These are phyloP conservation scores for Stenogyne calaminthoides DNA, from an alignment of 305 asterid genomes.

Conservation along the genomic window DNA sequence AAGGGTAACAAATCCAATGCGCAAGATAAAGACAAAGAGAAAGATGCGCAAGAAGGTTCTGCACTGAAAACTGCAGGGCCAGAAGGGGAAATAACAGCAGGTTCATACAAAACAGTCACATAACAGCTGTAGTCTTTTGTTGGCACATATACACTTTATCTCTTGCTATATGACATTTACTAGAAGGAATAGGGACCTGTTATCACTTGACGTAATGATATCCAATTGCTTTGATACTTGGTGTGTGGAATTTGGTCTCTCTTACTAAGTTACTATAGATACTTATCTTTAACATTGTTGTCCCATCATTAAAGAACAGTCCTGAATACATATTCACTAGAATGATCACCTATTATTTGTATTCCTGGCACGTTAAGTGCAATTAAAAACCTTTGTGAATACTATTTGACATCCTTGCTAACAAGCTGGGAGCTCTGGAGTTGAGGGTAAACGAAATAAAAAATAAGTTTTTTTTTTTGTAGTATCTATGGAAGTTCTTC, in stretches of 20 bases:
- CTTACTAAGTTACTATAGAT: background rate
- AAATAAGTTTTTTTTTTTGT: conserved; percentile 11
- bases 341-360: conserved; percentile 14
- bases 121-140: conserved; percentile 20
- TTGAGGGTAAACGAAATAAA: conserved; percentile 3
- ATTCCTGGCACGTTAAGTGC: conserved; percentile 10
- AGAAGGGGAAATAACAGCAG: conserved; percentile 97
- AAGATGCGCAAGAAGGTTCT: conserved; percentile 83
- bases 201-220: too few species aligned
- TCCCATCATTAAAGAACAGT: background rate
- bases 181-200: conserved; percentile 9
- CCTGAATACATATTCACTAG: conserved; percentile 4
- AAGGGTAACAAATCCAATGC: conserved; percentile 76
- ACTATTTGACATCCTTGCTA: conserved; percentile 4
- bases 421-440: conserved; percentile 13
- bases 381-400: background rate
- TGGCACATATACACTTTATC: background rate
- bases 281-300: conserved; percentile 7
- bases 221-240: too few species aligned
- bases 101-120: conserved; percentile 40
- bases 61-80: conserved; percentile 87
- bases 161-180: conserved; percentile 16
- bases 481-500: background rate
- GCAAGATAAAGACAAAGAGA: conserved; percentile 78
- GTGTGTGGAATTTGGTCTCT: conserved; percentile 1